Conservation (phyloP, 352 stramenopile genomes). For the Globisporangium paddicum region DNA sequence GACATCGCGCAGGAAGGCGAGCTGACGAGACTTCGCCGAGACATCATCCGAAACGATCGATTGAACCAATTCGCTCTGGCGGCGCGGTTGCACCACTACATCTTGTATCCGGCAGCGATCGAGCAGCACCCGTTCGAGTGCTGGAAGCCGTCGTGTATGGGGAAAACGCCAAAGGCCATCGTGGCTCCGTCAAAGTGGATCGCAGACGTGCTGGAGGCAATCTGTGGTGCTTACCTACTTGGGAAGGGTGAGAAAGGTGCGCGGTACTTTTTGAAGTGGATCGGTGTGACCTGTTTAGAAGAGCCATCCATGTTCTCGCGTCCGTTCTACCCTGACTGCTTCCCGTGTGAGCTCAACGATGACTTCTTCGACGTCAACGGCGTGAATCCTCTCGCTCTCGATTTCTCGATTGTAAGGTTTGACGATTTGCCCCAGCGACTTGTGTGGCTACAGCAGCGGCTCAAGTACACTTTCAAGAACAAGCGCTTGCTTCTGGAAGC, state of each 20-base stretch:
- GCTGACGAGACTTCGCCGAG: conserved; percentile 65
- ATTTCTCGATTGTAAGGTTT: conserved; percentile 53
- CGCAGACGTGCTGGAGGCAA: conserved; percentile 78
- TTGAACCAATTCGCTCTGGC: conserved; percentile 69
- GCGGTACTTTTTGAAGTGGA: conserved; percentile 73
- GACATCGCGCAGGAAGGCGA: conserved; percentile 72
- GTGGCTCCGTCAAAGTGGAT: conserved; percentile 82
- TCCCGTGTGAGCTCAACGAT: conserved; percentile 51
- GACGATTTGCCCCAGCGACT: conserved; percentile 52
- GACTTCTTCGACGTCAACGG: conserved; percentile 16
- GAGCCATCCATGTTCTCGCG: conserved; percentile 34
- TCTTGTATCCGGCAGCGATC: conserved; percentile 70
- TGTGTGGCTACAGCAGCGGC: conserved; percentile 55
- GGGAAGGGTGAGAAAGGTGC: conserved; percentile 64
- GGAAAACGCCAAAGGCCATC: conserved; percentile 63
- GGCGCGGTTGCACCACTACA: conserved; percentile 65
- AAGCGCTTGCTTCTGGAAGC: conserved; percentile 74
- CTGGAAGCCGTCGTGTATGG: conserved; percentile 88
- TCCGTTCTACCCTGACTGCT: conserved; percentile 65
- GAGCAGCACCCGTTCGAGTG: conserved; percentile 80
- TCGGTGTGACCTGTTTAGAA: conserved; percentile 58
- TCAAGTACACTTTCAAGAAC: conserved; percentile 83
- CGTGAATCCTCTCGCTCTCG: conserved; percentile 26
- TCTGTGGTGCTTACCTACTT: conserved; percentile 75
- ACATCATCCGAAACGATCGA: conserved; percentile 86